Evolutionary conservation across 345 rosid species (phyloP).

Genomic region (Nasturtium officinale): DNA sequence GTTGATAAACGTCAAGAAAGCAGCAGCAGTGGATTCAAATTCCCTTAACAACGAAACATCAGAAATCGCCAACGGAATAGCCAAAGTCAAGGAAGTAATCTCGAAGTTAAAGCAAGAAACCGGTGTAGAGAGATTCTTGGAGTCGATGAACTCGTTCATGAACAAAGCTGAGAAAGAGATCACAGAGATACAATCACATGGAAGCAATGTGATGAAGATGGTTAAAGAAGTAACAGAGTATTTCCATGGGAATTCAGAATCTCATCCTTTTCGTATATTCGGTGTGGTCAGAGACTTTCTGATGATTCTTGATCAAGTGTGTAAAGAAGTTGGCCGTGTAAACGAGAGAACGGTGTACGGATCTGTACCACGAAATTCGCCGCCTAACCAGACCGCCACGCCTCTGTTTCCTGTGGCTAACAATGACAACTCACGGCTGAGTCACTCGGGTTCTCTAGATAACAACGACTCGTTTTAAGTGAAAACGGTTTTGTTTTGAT

Average conservation of each 20-base stretch:
- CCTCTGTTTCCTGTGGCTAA: constrained; percentile 57
- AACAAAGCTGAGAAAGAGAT: constrained; percentile 73
- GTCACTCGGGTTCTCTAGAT: constrained; percentile 46
- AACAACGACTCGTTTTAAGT: constrained; percentile 40
- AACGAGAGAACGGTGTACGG: constrained; percentile 76
- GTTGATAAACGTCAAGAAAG: constrained; percentile 79
- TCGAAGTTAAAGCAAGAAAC: constrained; percentile 47
- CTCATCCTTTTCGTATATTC: constrained; percentile 69
- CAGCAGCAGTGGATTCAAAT: constrained; percentile 83
- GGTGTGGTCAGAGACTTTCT: constrained; percentile 86
- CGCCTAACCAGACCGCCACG: constrained; percentile 36
- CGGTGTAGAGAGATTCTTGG: constrained; percentile 47
- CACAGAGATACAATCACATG: constrained; percentile 54
- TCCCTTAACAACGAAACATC: constrained; percentile 60
- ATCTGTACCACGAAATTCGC: constrained; percentile 52
- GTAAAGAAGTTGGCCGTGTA: constrained; percentile 88
- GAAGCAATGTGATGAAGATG: constrained; percentile 46
- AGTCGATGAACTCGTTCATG: constrained; percentile 67
- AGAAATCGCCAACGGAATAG: constrained; percentile 58
- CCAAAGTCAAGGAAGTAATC: constrained; percentile 55
- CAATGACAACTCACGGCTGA: constrained; percentile 36
- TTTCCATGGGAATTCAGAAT: constrained; percentile 89
- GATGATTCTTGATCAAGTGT: constrained; percentile 79
- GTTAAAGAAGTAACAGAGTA: constrained; percentile 84
- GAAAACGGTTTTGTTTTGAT: constrained; percentile 21